Base-by-base conservation (phyloP, 805 yeast genomes). In the Candida orba region DNA sequence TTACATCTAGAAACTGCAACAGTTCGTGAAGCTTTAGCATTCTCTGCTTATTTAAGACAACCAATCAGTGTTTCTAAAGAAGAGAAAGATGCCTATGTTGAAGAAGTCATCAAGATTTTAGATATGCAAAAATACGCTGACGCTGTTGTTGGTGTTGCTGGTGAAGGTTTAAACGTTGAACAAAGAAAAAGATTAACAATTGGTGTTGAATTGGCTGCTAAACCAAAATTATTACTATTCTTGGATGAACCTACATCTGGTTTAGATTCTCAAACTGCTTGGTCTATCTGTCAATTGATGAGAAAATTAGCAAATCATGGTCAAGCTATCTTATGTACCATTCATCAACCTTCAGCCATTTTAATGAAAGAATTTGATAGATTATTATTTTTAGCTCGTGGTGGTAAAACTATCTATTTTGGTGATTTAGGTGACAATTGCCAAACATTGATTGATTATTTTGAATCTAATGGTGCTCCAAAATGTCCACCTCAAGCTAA, bases 321-420 rank as follows among this genome's bases (percentile, higher is more conserved):
- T 33, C 82, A 78, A 58, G 82, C 83, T 38, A 77, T 78, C 57
- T 64, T 78, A 59, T 78, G 84, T 68, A 84, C 95, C 27, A 84
- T 85, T 51, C 93, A 84, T 64, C 95, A 85, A 64, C 95, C 95
- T 56, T 84, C 93, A 9, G 90, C 95, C 42, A 71, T 82, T 45
- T 67, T 85, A 57, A 71, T 85, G 66, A 76, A 84, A 58, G 86
- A 81, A 55, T 85, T 87, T 58, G 95, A 86, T 59, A 74, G 89
- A 54, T 69, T 87, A 52, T 67, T 84, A 50, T 79, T 84, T 54
- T 68, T 84, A 59, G 80, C 79, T 43, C 71, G 65, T 44, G 90
- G 90, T 57, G 91, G 91, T 59, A 63, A 75, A 57, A 81, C 89
- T 9, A 84, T 80, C 30, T 84, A 84, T 62, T 83, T 82, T 60